Percentiles rank a stretch among this genome's conserved stretches.
phyloP scores from a whole-genome alignment of 208 protist genomes.

The Acanthamoeba sp. region DNA sequence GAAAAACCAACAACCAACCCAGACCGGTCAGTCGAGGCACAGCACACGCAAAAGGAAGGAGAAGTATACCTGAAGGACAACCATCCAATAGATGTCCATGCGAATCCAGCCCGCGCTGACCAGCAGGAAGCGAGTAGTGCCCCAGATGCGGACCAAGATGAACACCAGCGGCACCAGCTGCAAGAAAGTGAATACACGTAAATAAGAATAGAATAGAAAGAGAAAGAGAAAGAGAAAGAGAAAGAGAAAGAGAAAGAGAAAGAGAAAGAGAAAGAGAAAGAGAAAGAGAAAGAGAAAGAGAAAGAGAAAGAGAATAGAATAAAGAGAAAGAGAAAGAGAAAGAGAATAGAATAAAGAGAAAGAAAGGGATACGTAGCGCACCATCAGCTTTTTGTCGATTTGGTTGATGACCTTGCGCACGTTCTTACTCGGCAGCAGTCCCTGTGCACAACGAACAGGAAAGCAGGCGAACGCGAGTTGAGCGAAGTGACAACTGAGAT shows the following conservation, averaged over 20 bases:
- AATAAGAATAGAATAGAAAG: neutral
- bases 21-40: neutral
- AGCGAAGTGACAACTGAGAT: neutral
- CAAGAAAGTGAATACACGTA: neutral
- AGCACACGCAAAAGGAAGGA: neutral
- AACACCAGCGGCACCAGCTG: slow-evolving; percentile 65
- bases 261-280: neutral
- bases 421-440: slow-evolving; percentile 43
- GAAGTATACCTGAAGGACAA: slow-evolving; percentile 46
- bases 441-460: neutral
- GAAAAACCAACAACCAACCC: neutral
- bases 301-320: neutral
- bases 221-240: neutral
- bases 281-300: neutral
- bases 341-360: neutral
- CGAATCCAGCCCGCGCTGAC: neutral
- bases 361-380: neutral
- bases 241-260: neutral
- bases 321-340: neutral
- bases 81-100: slow-evolving; percentile 71
- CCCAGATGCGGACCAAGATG: slow-evolving; percentile 75
- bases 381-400: slow-evolving; percentile 49
- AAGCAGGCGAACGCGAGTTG: neutral
- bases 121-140: slow-evolving; percentile 70
- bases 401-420: slow-evolving; percentile 28